These are phyloP conservation scores for Cladosporium sp. DNA, from an alignment of 2,329 filamentous ascomycete species.

Conservation along the genomic window DNA sequence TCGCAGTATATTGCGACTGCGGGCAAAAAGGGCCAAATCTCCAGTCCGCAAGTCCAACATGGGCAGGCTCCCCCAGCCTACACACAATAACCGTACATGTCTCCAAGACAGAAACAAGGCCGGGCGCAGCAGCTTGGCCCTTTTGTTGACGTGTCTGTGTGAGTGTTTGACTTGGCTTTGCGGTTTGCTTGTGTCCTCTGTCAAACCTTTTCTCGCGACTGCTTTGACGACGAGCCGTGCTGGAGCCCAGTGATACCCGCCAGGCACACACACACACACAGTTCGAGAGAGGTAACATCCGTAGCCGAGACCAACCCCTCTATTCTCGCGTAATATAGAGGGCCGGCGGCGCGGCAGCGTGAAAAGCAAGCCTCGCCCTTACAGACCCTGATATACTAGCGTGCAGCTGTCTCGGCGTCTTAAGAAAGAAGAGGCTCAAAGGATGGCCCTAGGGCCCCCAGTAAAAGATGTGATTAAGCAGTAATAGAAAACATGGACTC, in stretches of 20 bases:
- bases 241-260: not conserved
- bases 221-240: not conserved
- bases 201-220: not conserved
- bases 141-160: not conserved
- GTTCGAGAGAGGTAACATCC: not conserved
- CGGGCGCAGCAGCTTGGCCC: not conserved
- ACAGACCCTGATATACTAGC: conserved; percentile 5
- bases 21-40: not conserved
- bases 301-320: conserved; percentile 4
- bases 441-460: not conserved
- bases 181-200: not conserved
- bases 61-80: not conserved
- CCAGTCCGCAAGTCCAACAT: not conserved
- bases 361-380: conserved; percentile 1
- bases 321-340: conserved; percentile 1
- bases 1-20: not conserved
- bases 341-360: conserved; percentile 1
- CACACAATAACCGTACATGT: not conserved
- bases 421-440: not conserved
- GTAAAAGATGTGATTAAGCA: not conserved
- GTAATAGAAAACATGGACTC: not conserved
- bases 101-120: not conserved
- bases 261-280: not conserved
- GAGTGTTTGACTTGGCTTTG: not conserved
- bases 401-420: conserved; percentile 7